Evolutionary conservation across 1,284 basidiomycete species (phyloP), one percentile per base, ranked within the genome.

Genomic region (Fomitiporia mediterranea): DNA sequence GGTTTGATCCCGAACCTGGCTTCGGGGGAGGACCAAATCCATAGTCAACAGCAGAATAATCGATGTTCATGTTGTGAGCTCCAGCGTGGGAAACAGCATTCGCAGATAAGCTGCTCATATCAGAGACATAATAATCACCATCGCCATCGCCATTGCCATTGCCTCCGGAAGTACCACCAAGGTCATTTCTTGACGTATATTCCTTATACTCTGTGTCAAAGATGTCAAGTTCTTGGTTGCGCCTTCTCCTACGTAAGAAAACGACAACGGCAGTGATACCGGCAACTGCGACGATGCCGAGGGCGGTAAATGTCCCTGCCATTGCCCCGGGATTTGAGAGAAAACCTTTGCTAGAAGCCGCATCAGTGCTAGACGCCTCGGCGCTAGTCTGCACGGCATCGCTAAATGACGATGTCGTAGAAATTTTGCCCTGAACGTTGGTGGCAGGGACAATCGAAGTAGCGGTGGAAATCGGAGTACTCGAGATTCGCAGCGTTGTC

Each of bases 291-390:
- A 63, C 34, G 13, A 63, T 51, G 11, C 62, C 62, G 30, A 63
- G 47, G 44, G 60, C 54, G 19, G 61, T 44, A 32, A 63, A 63
- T 4, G 62, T 62, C n/a, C 52, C 60, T 9, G 62, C 61, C n/a
- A 63, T 59, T 15, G 61, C 62, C 19, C 57, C 59, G 15, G 47
- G 59, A 51, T 63, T 62, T 9, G 52, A 43, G 25, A 63, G 58
- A 50, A 63, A 63, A 19, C 61, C 56, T 34, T 34, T 57, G 30
- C 9, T 19, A n/a, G 25, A 27, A n/a, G 56, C 48, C n/a, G 34
- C 34, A 11, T 28, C 35, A 4, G 47, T 23, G 43, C 42, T 39
- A 4, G 51, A 21, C 15, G 30, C 37, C 13, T 34, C 51, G 4
- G 51, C 25, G n/a, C 19, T 40, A 4, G 56, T 53, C 17, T 38